Evolutionary conservation across 805 yeast species (phyloP).

Genomic region (Kodamaea hsintzibuensis): DNA sequence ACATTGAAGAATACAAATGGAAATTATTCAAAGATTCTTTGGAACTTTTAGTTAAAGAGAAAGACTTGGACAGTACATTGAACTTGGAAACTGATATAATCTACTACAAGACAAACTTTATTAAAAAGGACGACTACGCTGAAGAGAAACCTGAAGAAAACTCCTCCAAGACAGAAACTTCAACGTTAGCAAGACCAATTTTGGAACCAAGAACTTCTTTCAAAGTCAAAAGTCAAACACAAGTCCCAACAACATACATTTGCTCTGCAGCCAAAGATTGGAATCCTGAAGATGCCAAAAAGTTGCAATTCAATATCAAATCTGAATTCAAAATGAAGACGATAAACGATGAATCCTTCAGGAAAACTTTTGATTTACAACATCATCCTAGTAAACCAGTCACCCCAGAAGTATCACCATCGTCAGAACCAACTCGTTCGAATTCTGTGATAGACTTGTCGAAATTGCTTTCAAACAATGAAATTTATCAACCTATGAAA

Average conservation of each 20-base stretch:
- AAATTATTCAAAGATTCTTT: slow-evolving; percentile 34
- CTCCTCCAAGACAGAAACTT: slow-evolving; percentile 34
- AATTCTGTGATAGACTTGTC: slow-evolving; percentile 43
- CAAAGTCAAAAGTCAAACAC: slow-evolving; percentile 9
- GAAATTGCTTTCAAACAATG: slow-evolving; percentile 34
- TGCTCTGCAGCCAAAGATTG: slow-evolving; percentile 43
- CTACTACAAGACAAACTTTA: slow-evolving; percentile 45
- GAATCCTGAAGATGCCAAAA: slow-evolving; percentile 30
- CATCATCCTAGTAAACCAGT: slow-evolving; percentile 36
- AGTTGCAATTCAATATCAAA: slow-evolving; percentile 26
- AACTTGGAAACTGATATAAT: slow-evolving; percentile 44
- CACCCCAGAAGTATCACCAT: slow-evolving; percentile 45
- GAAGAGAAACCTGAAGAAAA: slow-evolving; percentile 15
- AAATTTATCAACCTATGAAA: slow-evolving; percentile 39
- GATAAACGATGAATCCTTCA: slow-evolving; percentile 41
- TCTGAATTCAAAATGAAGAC: slow-evolving; percentile 36
- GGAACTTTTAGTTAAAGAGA: slow-evolving; percentile 24
- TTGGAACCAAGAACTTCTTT: slow-evolving; percentile 15
- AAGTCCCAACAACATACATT: slow-evolving; percentile 25
- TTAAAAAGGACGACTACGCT: slow-evolving; percentile 34
- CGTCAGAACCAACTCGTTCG: slow-evolving; percentile 40
- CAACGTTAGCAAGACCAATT: slow-evolving; percentile 30
- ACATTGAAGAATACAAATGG: slow-evolving; percentile 31
- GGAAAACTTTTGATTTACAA: slow-evolving; percentile 27
- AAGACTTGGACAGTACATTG: slow-evolving; percentile 27